A percentile compares a stretch with the other conserved stretches of the same genome.
Conservation (phyloP, 345 rosid species). For the Aquilaria malaccensis region DNA sequence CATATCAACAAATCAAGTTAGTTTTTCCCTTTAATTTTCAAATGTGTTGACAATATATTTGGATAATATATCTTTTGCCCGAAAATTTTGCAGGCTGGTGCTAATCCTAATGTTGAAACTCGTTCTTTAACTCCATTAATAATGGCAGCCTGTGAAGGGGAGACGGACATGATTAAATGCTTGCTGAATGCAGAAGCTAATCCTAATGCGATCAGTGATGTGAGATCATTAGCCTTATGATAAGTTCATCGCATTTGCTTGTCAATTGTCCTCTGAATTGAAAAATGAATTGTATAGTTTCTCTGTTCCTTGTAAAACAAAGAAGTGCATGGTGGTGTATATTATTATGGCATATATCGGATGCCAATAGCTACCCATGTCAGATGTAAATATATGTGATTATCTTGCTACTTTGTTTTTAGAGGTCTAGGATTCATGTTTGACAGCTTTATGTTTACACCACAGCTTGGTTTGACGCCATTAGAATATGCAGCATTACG, state of each 20-base stretch:
- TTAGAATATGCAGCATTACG: not conserved
- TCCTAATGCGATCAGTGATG: not conserved
- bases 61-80: too few species aligned
- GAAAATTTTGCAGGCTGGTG: not conserved
- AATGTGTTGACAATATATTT: too few species aligned
- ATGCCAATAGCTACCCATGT: not conserved
- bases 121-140: not conserved
- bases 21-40: too few species aligned
- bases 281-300: not conserved
- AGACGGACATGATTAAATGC: not conserved
- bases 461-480: not conserved
- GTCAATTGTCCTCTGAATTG: not conserved
- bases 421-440: too few species aligned
- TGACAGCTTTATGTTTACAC: not conserved
- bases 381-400: not conserved
- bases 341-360: not conserved
- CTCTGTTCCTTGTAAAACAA: not conserved
- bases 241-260: not conserved
- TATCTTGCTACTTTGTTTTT: not conserved
- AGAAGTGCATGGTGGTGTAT: not conserved
- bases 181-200: conserved; percentile 2
- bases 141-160: not conserved
- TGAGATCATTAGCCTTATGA: not conserved
- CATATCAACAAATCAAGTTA: too few species aligned
- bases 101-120: not conserved